Percentiles rank a stretch among this genome's conserved stretches.
Evolutionary conservation across 306 rosid genomes (phyloP).

Genomic region (Lathyrus aphaca): DNA sequence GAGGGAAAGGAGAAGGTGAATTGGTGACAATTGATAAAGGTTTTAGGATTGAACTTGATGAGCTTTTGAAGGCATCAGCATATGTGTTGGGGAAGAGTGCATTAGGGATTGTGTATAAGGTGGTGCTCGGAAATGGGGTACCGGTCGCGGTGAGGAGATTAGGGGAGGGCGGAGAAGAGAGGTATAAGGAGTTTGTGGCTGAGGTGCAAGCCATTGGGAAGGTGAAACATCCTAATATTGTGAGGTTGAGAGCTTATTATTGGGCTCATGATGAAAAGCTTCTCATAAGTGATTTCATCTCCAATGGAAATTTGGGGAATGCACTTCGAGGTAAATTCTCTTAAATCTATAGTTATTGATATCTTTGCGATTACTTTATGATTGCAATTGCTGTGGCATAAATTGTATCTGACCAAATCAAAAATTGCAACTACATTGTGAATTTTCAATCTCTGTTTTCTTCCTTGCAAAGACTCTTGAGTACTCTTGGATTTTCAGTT

Average conservation of each 20-base stretch:
- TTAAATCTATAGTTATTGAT: neutral
- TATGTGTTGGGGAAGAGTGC: constrained; percentile 98
- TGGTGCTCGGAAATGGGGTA: constrained; percentile 85
- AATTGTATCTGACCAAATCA: neutral
- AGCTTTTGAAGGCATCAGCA: constrained; percentile 87
- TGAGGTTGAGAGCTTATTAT: constrained; percentile 82
- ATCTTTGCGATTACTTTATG: neutral
- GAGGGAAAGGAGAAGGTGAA: constrained; percentile 55
- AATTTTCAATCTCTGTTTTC: constrained; percentile 21
- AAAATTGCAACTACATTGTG: neutral
- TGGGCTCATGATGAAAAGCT: constrained; percentile 99
- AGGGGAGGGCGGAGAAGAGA: constrained; percentile 94
- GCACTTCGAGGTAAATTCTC: constrained; percentile 78
- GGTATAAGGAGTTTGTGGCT: constrained; percentile 87
- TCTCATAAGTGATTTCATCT: constrained; percentile 85
- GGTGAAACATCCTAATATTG: constrained; percentile 89
- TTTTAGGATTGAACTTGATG: constrained; percentile 85
- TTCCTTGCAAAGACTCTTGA: constrained; percentile 10
- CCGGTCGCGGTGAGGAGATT: constrained; percentile 97
- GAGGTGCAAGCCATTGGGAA: constrained; percentile 88
- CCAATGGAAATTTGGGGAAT: constrained; percentile 73
- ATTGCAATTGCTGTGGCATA: neutral
- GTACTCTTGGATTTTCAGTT: constrained; percentile 22
- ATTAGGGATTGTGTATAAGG: constrained; percentile 93
- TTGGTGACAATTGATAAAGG: constrained; percentile 89